Percentiles rank a stretch among this genome's conserved stretches.
These are phyloP conservation scores for Lepiota venenata DNA, from an alignment of 768 basidiomycete genomes.

Conservation along the genomic window DNA sequence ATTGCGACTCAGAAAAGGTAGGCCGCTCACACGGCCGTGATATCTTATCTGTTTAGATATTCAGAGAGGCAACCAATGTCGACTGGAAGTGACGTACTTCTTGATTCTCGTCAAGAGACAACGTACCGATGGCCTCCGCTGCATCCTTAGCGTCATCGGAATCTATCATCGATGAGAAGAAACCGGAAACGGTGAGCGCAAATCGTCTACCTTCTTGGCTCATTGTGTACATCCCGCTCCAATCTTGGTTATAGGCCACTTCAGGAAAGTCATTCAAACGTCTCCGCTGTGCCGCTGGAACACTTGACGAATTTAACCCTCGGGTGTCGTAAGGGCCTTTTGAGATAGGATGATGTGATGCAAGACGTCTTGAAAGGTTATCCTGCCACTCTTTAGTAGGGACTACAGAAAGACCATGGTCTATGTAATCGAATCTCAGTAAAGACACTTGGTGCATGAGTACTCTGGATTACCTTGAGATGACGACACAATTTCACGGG, in stretches of 20 bases:
- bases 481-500: slow-evolving; percentile 79
- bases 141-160: slow-evolving; percentile 42
- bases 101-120: slow-evolving; percentile 74
- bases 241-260: slow-evolving; percentile 34
- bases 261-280: slow-evolving; percentile 36
- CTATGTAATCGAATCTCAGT: slow-evolving; percentile 27
- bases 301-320: slow-evolving; percentile 13
- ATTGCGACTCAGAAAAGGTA: slow-evolving; percentile 68
- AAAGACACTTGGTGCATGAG: not conserved
- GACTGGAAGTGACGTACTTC: slow-evolving; percentile 42
- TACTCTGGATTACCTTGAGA: slow-evolving; percentile 40
- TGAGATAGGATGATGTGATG: slow-evolving; percentile 19
- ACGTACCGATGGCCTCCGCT: slow-evolving; percentile 58
- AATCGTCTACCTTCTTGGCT: slow-evolving; percentile 29
- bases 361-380: slow-evolving; percentile 55
- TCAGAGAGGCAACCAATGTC: not conserved
- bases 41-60: slow-evolving; percentile 63
- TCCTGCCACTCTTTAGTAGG: slow-evolving; percentile 83
- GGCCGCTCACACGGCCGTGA: slow-evolving; percentile 74
- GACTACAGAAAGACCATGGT: slow-evolving; percentile 54
- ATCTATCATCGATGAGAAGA: slow-evolving; percentile 1
- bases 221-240: slow-evolving; percentile 60
- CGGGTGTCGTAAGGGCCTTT: slow-evolving; percentile 18
- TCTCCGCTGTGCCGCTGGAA: slow-evolving; percentile 37
- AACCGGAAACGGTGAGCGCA: not conserved